Evolutionary conservation across 768 basidiomycete genomes (phyloP).

Genomic region (Wakefieldia striispora): DNA sequence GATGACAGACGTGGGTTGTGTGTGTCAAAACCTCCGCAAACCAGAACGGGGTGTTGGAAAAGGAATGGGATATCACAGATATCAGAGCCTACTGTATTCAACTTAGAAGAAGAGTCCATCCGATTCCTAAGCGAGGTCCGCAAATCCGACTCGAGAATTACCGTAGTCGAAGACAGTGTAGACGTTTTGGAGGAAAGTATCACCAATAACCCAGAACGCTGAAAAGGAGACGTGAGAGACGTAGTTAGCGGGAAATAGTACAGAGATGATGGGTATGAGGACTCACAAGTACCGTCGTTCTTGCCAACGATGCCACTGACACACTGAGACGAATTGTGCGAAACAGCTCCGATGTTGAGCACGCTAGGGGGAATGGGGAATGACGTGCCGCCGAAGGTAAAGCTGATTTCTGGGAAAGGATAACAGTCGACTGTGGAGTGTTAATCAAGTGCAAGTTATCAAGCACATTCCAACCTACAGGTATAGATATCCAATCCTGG

Average conservation of each 20-base stretch:
- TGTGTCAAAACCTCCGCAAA: too few relatives aligned
- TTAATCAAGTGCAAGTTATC: too few relatives aligned
- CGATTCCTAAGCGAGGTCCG: conserved; percentile 18
- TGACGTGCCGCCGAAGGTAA: conserved; percentile 35
- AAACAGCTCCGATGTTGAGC: conserved; percentile 38
- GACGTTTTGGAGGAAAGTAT: conserved; percentile 40
- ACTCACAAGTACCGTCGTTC: too few relatives aligned
- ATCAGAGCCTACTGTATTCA: too few relatives aligned
- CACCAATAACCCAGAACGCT: conserved; percentile 11
- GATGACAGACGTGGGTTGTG: too few relatives aligned
- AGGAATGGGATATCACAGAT: too few relatives aligned
- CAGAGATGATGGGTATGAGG: conserved; percentile 20
- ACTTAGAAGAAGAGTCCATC: too few relatives aligned
- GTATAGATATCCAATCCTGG: conserved; percentile 26
- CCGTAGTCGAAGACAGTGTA: conserved; percentile 42
- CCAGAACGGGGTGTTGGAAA: too few relatives aligned
- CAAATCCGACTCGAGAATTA: conserved; percentile 38
- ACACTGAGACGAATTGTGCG: conserved; percentile 12
- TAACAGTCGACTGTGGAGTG: conserved; percentile 22
- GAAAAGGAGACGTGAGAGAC: not conserved
- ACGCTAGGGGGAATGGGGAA: conserved; percentile 30
- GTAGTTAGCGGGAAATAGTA: not conserved
- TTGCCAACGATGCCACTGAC: too few relatives aligned
- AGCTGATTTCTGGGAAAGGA: conserved; percentile 22
- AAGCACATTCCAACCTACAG: not conserved